Percentiles rank a stretch among this genome's conserved stretches.
Conservation (phyloP, 345 rosid genomes). For the Hibiscus syriacus region DNA sequence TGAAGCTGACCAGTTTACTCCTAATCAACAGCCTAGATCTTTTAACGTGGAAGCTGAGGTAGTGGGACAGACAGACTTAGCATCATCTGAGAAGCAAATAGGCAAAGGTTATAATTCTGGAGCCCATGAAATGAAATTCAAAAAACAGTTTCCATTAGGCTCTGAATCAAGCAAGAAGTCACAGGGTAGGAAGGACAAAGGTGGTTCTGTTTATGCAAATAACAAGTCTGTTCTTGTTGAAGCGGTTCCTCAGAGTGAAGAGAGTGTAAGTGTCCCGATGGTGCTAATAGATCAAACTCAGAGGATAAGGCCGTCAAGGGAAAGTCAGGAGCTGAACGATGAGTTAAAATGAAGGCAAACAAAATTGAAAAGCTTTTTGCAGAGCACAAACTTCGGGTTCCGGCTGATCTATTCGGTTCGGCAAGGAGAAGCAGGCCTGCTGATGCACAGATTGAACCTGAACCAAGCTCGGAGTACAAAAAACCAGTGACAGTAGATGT, state of each 20-base stretch:
- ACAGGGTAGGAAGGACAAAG: constrained; percentile 41
- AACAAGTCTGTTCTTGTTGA: constrained; percentile 30
- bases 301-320: constrained; percentile 69
- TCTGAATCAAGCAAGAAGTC: constrained; percentile 52
- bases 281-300: constrained; percentile 53
- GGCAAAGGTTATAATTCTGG: constrained; percentile 39
- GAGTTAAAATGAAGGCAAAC: constrained; percentile 77
- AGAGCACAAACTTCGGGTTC: constrained; percentile 80
- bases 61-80: too few species aligned
- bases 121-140: constrained; percentile 40
- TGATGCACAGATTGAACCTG: constrained; percentile 41
- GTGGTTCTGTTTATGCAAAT: constrained; percentile 30
- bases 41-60: too few species aligned
- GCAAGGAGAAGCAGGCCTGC: constrained; percentile 56
- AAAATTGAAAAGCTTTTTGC: constrained; percentile 94
- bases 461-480: constrained; percentile 31
- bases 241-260: constrained; percentile 36
- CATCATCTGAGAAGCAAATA: constrained; percentile 29
- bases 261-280: constrained; percentile 23
- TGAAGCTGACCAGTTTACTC: constrained; percentile 25
- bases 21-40: too few species aligned
- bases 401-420: constrained; percentile 66
- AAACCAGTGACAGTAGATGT: constrained; percentile 37
- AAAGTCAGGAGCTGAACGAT: constrained; percentile 82
- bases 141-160: constrained; percentile 39